phyloP scores from a whole-genome alignment of 306 rosid species.

The Crotalaria pallida region DNA sequence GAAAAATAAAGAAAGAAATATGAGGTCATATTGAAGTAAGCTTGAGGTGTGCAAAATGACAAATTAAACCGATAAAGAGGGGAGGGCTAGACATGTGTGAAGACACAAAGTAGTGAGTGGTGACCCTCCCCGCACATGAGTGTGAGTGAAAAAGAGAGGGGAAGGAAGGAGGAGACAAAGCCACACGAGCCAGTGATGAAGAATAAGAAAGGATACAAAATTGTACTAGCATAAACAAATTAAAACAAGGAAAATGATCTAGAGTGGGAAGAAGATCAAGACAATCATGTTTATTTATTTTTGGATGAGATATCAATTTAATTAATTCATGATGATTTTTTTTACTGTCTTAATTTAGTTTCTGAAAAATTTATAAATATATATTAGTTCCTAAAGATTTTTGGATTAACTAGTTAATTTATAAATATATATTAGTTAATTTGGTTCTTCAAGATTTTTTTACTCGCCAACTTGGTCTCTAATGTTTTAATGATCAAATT shows the following conservation, averaged over 20 bases:
- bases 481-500: too few relatives aligned
- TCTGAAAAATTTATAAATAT: too few relatives aligned
- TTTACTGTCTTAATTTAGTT: too few relatives aligned
- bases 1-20: neutral
- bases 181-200: conserved; percentile 36
- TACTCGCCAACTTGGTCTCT: too few relatives aligned
- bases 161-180: conserved; percentile 18
- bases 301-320: too few relatives aligned
- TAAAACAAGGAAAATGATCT: conserved; percentile 16
- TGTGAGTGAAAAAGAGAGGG: conserved; percentile 13
- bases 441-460: too few relatives aligned
- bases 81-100: conserved; percentile 10
- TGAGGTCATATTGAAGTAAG: conserved; percentile 73
- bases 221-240: conserved; percentile 3
- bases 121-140: conserved; percentile 47
- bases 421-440: too few relatives aligned
- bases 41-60: conserved; percentile 55
- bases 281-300: too few relatives aligned
- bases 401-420: too few relatives aligned
- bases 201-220: neutral
- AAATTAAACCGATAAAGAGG: conserved; percentile 30
- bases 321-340: too few relatives aligned
- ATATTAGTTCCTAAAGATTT: too few relatives aligned
- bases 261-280: conserved; percentile 22
- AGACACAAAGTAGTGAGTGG: conserved; percentile 61